Percentiles rank a stretch among this genome's conserved stretches.
Conservation (phyloP, 2,329 filamentous ascomycete species). For the Fusarium sacchari region DNA sequence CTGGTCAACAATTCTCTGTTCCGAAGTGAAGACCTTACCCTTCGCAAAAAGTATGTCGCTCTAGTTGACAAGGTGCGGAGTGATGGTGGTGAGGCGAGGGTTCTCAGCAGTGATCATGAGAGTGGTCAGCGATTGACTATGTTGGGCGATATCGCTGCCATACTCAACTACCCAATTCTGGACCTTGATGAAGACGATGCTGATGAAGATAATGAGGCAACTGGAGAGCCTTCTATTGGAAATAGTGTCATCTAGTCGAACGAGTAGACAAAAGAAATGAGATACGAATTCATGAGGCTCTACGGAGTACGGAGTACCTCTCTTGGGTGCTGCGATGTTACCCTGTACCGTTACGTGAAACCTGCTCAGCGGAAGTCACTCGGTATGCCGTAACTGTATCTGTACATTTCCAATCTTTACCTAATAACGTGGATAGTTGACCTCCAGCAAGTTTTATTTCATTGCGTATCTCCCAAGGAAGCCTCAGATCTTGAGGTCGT, state of each 20-base stretch:
- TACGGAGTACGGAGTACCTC: no score
- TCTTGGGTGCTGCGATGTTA: neutral
- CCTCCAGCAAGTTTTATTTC: no score
- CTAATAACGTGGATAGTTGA: no score
- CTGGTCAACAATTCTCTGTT: conserved; percentile 91
- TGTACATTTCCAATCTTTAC: neutral
- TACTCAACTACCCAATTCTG: conserved; percentile 86
- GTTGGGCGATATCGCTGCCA: conserved; percentile 87
- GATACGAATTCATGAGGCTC: conserved; percentile 3
- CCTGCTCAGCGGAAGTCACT: neutral
- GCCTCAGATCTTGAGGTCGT: neutral
- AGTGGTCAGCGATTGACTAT: conserved; percentile 87
- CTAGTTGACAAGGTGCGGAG: conserved; percentile 90
- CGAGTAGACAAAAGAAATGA: conserved; percentile 13
- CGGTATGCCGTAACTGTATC: neutral
- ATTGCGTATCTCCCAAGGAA: neutral
- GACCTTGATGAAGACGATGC: conserved; percentile 80
- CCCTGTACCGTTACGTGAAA: neutral
- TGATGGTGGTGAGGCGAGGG: conserved; percentile 85
- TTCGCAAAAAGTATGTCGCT: conserved; percentile 81
- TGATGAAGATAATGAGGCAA: conserved; percentile 49
- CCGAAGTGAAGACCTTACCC: conserved; percentile 79
- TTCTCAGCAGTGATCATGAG: conserved; percentile 95
- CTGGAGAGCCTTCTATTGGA: conserved; percentile 25
- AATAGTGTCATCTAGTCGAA: conserved; percentile 48